Evolutionary conservation across 345 rosid genomes (phyloP).

Genomic region (Kernera saxatilis): DNA sequence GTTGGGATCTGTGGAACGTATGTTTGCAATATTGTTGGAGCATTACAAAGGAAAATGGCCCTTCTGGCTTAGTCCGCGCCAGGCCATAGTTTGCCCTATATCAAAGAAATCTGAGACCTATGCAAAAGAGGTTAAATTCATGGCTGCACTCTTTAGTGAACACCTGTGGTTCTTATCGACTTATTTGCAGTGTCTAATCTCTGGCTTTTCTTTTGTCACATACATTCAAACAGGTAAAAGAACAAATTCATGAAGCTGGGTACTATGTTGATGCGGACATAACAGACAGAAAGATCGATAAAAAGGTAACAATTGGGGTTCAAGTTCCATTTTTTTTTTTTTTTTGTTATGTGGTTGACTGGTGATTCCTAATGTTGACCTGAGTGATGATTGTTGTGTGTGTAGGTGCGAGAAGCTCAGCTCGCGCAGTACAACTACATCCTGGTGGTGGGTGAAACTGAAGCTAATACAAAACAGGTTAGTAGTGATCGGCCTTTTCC

Average conservation of each 20-base stretch:
- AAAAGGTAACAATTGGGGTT: constrained; percentile 51
- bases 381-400: constrained; percentile 17
- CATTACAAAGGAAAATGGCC: constrained; percentile 99
- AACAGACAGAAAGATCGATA: constrained; percentile 80
- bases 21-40: constrained; percentile 88
- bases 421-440: constrained; percentile 88
- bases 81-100: constrained; percentile 94
- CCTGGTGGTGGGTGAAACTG: constrained; percentile 93
- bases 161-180: not conserved
- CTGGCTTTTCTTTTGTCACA: constrained; percentile 22
- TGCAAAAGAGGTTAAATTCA: constrained; percentile 49
- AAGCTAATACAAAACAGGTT: constrained; percentile 75
- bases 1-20: constrained; percentile 94
- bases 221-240: constrained; percentile 46
- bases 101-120: constrained; percentile 79
- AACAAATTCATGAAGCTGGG: constrained; percentile 63
- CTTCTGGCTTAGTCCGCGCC: constrained; percentile 98
- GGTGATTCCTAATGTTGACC: not conserved
- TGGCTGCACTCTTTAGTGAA: not conserved
- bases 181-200: not conserved
- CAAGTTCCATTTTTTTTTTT: not conserved
- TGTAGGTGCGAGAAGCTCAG: constrained; percentile 94
- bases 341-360: constrained; percentile 1
- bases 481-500: constrained; percentile 22
- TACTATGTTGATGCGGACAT: constrained; percentile 72